Percentiles rank a stretch among this genome's conserved stretches.
Evolutionary conservation across 2,329 filamentous ascomycete species (phyloP).

Genomic region (Aulographum hederae): DNA sequence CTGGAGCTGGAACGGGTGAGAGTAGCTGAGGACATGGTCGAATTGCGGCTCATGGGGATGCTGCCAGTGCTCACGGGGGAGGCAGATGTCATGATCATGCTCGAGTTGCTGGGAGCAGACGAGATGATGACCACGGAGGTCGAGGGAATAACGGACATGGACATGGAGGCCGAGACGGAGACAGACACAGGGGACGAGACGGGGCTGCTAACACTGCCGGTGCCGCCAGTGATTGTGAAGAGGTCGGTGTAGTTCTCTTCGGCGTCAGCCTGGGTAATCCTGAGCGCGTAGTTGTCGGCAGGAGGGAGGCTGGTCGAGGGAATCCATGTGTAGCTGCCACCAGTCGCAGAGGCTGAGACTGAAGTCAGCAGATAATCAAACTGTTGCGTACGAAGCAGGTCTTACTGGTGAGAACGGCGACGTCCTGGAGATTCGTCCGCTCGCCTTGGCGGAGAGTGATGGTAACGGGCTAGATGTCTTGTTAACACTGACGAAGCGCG

Average conservation of each 20-base stretch:
- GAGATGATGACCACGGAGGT: background rate
- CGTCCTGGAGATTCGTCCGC: constrained; percentile 28
- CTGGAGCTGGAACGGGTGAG: background rate
- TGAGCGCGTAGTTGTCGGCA: constrained; percentile 36
- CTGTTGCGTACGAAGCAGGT: background rate
- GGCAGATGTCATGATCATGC: background rate
- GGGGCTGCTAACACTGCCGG: constrained; percentile 6
- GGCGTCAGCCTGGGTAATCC: constrained; percentile 33
- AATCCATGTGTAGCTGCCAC: constrained; percentile 32
- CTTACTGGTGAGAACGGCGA: constrained; percentile 31
- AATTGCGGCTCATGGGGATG: background rate
- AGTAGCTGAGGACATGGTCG: background rate
- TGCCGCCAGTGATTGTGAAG: constrained; percentile 25
- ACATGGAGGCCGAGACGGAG: background rate
- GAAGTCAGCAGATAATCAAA: too few relatives aligned
- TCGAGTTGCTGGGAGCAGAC: background rate
- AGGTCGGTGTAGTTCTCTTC: constrained; percentile 37
- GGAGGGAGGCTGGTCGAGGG: constrained; percentile 23
- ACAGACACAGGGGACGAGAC: constrained; percentile 11
- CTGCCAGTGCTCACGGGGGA: background rate
- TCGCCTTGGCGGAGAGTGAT: constrained; percentile 37
- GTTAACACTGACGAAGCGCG: background rate
- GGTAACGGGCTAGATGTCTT: constrained; percentile 21
- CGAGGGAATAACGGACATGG: background rate
- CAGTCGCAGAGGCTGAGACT: constrained; percentile 19